These are phyloP conservation scores for Metarhizium album DNA, from an alignment of 2,329 filamentous ascomycete species.

Conservation along the genomic window DNA sequence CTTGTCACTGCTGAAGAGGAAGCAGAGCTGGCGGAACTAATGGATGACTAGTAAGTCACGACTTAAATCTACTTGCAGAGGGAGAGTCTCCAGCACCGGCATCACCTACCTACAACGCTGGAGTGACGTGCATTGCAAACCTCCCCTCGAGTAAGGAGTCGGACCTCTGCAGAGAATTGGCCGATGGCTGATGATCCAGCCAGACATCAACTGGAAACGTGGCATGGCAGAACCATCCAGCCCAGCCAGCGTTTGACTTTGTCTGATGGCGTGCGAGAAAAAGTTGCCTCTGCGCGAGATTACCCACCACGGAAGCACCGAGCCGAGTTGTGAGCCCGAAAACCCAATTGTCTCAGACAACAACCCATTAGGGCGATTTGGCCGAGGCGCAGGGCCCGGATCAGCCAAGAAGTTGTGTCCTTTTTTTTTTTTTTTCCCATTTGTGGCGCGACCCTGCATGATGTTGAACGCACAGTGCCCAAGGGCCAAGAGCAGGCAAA, in stretches of 20 bases:
- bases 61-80: too few relatives aligned
- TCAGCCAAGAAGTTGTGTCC: background rate
- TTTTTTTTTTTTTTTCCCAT: too few relatives aligned
- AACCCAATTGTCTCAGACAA: background rate
- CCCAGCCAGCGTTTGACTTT: background rate
- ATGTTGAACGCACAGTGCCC: background rate
- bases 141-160: too few relatives aligned
- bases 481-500: background rate
- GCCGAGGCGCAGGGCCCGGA: background rate
- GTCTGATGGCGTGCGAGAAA: background rate
- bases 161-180: too few relatives aligned
- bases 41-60: constrained; percentile 68
- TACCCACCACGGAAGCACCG: background rate
- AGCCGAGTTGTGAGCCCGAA: background rate
- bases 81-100: too few relatives aligned
- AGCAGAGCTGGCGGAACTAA: constrained; percentile 79
- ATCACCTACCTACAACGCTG: too few relatives aligned
- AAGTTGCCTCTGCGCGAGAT: background rate
- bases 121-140: too few relatives aligned
- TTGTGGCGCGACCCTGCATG: background rate
- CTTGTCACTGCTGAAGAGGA: constrained; percentile 82
- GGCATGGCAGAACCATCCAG: too few relatives aligned
- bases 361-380: background rate
- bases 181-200: too few relatives aligned
- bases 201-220: too few relatives aligned